Evolutionary conservation across 495 filamentous ascomycete genomes (phyloP).

Genomic region (Lasiosphaeris hirsuta): DNA sequence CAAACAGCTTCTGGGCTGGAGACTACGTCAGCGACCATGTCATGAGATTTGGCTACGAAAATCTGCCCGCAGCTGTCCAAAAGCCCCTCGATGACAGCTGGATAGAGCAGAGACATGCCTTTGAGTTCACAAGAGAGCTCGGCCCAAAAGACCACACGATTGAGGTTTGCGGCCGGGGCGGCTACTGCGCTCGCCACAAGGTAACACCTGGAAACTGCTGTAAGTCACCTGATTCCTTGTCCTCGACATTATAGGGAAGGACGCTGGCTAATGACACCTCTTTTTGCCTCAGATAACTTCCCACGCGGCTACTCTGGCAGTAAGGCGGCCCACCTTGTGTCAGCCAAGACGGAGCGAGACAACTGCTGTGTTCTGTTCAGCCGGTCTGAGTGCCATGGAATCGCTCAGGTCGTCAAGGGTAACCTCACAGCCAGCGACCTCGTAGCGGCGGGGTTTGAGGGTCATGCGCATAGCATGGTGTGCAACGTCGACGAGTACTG

Average conservation of each 20-base stretch:
- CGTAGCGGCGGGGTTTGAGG: constrained; percentile 5
- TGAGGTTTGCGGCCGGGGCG: constrained; percentile 13
- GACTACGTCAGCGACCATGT: constrained; percentile 7
- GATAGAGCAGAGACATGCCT: background rate
- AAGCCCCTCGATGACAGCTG: background rate
- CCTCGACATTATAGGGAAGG: too few species aligned
- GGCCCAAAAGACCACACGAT: constrained; percentile 13
- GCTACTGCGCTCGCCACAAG: constrained; percentile 17
- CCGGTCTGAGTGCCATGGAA: constrained; percentile 15
- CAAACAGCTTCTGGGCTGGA: constrained; percentile 3
- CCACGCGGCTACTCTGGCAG: constrained; percentile 13
- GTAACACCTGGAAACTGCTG: constrained; percentile 14
- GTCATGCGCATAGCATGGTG: constrained; percentile 15
- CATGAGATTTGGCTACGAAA: background rate
- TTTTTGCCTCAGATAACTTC: constrained; percentile 5
- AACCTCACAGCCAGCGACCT: background rate
- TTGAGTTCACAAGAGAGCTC: constrained; percentile 5
- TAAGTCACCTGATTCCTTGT: background rate
- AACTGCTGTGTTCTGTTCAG: constrained; percentile 22
- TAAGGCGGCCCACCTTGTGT: constrained; percentile 13
- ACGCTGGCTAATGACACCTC: background rate
- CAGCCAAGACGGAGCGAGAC: constrained; percentile 8
- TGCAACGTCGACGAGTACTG: constrained; percentile 21
- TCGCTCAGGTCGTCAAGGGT: constrained; percentile 21
- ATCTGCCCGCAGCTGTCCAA: background rate